Evolutionary conservation across 768 basidiomycete genomes (phyloP).

Genomic region (Auriculariales sp.): DNA sequence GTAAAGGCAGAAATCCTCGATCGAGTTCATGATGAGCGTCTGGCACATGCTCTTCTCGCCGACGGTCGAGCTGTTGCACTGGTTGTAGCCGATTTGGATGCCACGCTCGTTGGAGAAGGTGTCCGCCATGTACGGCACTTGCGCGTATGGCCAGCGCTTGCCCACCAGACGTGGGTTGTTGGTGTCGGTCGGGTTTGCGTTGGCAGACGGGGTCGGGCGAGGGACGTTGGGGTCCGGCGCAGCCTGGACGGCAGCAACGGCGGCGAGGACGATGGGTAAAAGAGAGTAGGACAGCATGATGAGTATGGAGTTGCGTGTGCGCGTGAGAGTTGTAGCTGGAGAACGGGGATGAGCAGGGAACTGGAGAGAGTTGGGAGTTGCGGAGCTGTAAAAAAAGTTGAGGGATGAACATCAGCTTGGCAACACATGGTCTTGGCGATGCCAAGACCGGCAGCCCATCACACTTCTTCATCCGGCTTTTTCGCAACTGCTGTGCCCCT

Average conservation of each 20-base stretch:
- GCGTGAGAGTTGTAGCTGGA: background rate
- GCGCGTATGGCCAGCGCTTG: background rate
- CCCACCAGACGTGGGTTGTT: background rate
- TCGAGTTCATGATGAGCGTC: slow-evolving; percentile 49
- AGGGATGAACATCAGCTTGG: too few species aligned
- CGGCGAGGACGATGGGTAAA: background rate
- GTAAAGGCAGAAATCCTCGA: slow-evolving; percentile 20
- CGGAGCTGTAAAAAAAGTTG: background rate
- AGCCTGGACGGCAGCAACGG: background rate
- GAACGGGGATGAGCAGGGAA: background rate
- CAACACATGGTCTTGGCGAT: too few species aligned
- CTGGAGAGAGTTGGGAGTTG: background rate
- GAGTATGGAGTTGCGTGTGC: too few species aligned
- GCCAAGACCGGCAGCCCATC: too few species aligned
- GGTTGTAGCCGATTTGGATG: slow-evolving; percentile 47
- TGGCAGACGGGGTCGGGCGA: background rate
- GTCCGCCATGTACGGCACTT: slow-evolving; percentile 17
- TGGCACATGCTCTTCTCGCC: slow-evolving; percentile 53
- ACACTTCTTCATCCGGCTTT: too few species aligned
- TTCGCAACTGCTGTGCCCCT: too few species aligned
- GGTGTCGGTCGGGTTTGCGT: background rate
- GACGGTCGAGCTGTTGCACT: slow-evolving; percentile 52
- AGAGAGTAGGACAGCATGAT: background rate
- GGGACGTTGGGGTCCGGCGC: too few species aligned
- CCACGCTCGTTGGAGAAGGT: slow-evolving; percentile 30